These are phyloP conservation scores for Nicotiana tomentosiformis DNA, from an alignment of 257 asterid species.

Conservation along the genomic window DNA sequence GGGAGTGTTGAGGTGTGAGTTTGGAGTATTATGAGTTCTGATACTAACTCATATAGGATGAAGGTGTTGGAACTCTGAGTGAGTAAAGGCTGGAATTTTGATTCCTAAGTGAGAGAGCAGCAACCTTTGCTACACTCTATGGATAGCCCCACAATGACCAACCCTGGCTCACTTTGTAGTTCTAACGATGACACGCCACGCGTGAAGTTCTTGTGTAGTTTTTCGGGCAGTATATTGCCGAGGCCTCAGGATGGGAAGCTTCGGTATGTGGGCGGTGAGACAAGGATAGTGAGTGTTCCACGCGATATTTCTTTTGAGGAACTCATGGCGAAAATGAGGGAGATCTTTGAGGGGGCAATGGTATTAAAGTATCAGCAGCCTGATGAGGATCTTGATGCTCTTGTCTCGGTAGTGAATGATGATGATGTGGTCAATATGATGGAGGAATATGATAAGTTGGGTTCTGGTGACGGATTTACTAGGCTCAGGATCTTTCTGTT, in stretches of 20 bases:
- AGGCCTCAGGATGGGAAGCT: constrained; percentile 98
- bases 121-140: constrained; percentile 27
- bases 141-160: constrained; percentile 57
- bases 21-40: constrained; percentile 10
- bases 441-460: constrained; percentile 97
- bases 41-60: constrained; percentile 29
- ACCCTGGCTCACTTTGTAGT: constrained; percentile 36
- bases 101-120: constrained; percentile 17
- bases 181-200: constrained; percentile 64
- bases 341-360: constrained; percentile 69
- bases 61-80: constrained; percentile 18
- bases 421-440: constrained; percentile 97
- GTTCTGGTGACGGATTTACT: constrained; percentile 73
- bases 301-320: constrained; percentile 76
- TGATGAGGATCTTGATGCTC: constrained; percentile 97
- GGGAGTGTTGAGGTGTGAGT: constrained; percentile 1
- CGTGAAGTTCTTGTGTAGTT: constrained; percentile 89
- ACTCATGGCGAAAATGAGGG: constrained; percentile 87
- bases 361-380: constrained; percentile 93
- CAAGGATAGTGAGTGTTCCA: constrained; percentile 71
- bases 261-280: constrained; percentile 95
- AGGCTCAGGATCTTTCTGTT: constrained; percentile 82
- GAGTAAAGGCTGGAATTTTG: constrained; percentile 22
- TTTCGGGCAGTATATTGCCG: constrained; percentile 77
- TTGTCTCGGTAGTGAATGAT: constrained; percentile 90